Percentiles rank a stretch among this genome's conserved stretches.
Evolutionary conservation across 768 basidiomycete genomes (phyloP).

Genomic region (Kockovaella imperatae): DNA sequence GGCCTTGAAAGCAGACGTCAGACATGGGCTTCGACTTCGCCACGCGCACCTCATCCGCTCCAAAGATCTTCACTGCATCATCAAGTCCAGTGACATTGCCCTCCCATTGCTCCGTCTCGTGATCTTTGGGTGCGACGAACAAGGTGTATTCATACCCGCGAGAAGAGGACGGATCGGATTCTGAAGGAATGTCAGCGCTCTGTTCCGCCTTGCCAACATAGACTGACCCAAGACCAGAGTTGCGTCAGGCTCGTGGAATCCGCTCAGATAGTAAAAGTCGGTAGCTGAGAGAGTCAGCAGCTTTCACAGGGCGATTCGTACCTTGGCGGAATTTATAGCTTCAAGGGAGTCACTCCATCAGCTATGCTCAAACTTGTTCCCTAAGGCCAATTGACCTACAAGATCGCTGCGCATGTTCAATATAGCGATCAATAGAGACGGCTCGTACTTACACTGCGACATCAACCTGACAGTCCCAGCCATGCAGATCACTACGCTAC

Average conservation of each 20-base stretch:
- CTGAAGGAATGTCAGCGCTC: constrained; percentile 43
- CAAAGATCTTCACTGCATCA: constrained; percentile 61
- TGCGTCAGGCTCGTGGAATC: constrained; percentile 87
- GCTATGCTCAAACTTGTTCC: background rate
- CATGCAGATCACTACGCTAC: constrained; percentile 65
- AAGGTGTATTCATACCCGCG: constrained; percentile 80
- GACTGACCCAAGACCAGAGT: constrained; percentile 68
- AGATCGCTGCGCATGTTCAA: background rate
- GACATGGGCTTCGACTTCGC: background rate
- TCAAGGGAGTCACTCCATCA: constrained; percentile 1
- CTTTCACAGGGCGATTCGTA: constrained; percentile 6
- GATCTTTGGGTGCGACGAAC: constrained; percentile 68
- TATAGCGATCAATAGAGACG: background rate
- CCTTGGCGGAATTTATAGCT: constrained; percentile 92
- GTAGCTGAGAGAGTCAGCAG: constrained; percentile 28
- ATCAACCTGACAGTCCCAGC: constrained; percentile 57
- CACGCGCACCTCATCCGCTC: constrained; percentile 58
- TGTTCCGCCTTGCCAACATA: background rate
- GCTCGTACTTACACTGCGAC: constrained; percentile 58
- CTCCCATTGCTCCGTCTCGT: constrained; percentile 80
- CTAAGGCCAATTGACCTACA: background rate
- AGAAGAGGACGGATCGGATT: constrained; percentile 58
- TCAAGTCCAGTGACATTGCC: constrained; percentile 68
- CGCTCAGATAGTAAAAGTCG: constrained; percentile 69
- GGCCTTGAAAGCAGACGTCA: background rate